Evolutionary conservation across 108 stramenopile species (phyloP), one percentile per base, ranked within the genome.

Genomic region (Cyclotella choctawhatcheeana): DNA sequence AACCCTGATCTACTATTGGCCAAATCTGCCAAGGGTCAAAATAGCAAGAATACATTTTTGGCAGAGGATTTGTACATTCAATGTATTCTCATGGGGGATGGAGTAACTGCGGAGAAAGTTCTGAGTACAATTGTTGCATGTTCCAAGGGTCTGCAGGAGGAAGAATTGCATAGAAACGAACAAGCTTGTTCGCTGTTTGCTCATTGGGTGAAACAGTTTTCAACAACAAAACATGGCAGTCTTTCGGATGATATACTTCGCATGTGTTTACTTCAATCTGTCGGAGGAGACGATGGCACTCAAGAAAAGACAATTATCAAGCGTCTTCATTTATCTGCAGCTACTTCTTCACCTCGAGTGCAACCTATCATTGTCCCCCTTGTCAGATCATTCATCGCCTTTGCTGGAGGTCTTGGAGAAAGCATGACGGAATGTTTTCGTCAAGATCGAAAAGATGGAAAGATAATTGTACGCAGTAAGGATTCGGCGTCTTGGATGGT

Each of bases 81-180:
- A 47, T 77, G 69, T 0, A 44, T 77, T 20, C 69, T 77, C 3
- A 64, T 69, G 63, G 76, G 76, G 25, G 69, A 77, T 50, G 76
- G 68, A 18, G 30, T 27, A 14, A 77, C 76, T 32, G 76, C 68
- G 5, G 26, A 69, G 20, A 35, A 58, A 27, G 76, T 77, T 2
- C 44, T 65, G 44, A 47, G 50, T 31, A 20, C 53, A 5, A 44
- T 20, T 17, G 51, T 30, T 25, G 58, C 32, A 12, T 21, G 34
- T 52, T 20, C 69, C 2, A 77, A 77, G 43, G 58, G 27, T 53
- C 68, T 30, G 4, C 68, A 70, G 30, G 76, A 77, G 10, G 76
- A 77, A 34, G 76, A 77, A 62, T 69, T 76, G 18, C 26, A 17
- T 22, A 67, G 69, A 30, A 77, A 77, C 37, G 76, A 77, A 22